Evolutionary conservation across 345 rosid species (phyloP).

Genomic region (Lepidium sativum): DNA sequence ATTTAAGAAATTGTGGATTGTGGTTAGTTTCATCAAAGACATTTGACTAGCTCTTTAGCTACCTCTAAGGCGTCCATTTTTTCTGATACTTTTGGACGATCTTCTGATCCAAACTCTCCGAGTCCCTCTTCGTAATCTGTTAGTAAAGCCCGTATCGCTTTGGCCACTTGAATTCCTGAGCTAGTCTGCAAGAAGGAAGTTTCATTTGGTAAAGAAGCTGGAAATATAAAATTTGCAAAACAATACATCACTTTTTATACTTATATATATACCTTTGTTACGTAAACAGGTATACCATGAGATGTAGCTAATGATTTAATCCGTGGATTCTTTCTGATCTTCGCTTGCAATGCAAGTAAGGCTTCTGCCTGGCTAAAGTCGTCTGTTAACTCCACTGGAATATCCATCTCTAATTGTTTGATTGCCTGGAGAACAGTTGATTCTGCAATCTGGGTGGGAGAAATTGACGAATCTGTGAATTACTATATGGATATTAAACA

Average conservation of each 20-base stretch:
- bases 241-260: not conserved
- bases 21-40: not conserved
- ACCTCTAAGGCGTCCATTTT: constrained; percentile 85
- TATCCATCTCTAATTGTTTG: constrained; percentile 54
- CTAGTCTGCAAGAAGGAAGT: constrained; percentile 51
- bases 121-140: constrained; percentile 41
- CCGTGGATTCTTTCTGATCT: constrained; percentile 71
- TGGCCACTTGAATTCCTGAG: constrained; percentile 67
- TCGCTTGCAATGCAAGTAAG: constrained; percentile 70
- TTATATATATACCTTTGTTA: constrained; percentile 49
- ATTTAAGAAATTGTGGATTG: not conserved
- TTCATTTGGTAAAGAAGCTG: not conserved
- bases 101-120: constrained; percentile 43
- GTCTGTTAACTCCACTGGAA: constrained; percentile 45
- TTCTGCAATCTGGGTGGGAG: constrained; percentile 49
- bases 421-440: constrained; percentile 57
- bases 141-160: constrained; percentile 46
- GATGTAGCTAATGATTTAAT: constrained; percentile 69
- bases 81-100: constrained; percentile 41
- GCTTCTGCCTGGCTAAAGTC: constrained; percentile 78
- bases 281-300: constrained; percentile 57
- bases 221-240: not conserved
- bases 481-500: not conserved
- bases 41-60: not conserved
- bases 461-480: not conserved